Base-by-base conservation (phyloP, 2,329 filamentous ascomycete species). In the Massarina eburnea region DNA sequence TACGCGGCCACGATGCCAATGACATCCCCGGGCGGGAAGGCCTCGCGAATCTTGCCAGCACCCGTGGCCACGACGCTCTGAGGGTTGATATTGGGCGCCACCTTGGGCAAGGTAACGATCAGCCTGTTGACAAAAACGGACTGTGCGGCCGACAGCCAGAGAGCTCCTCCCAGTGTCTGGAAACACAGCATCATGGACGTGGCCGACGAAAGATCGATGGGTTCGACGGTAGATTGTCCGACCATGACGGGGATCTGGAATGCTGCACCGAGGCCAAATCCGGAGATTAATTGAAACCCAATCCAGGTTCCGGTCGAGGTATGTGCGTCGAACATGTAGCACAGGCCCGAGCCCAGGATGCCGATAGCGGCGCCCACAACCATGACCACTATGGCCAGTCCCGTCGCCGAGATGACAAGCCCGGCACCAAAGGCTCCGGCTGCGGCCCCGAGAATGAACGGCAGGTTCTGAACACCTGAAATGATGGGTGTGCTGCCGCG, bases 261-360 rank as follows among this genome's bases (percentile, higher is more conserved):
- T 5, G 26, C 20, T 9, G 43, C 17, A 15, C 29, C 43, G 2
- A 26, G 17, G 2, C 36, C 38, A 5, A 38, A 51, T 3, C 76
- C 76, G 3, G 62, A 29, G 1, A 78, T 41, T 14, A 72, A 63
- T 45, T 78, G 74, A 51, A 72, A 78, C 5, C 76, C 76, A 21
- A 76, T 71, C 74, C 73, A 76, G 29, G 66, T 56, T 2, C 53
- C 59, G 0, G 57, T 57, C 0, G 62, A 43, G 4, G 71, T 73
- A 19, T 55, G 48, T 2, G 70, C 54, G 15, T 65, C 56, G 8
- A 74, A 57, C 0, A 69, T 76, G 19, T 68, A 72, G 7, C 77
- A 48, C 3, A 79, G 61, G 2, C 75, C 76, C 15, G 58, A 58
- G 10, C 63, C 67, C 27, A 74, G 55, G 9, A 69, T 58, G 1